phyloP scores from a whole-genome alignment of 768 basidiomycete genomes.

The Leccinum fibrillosum region DNA sequence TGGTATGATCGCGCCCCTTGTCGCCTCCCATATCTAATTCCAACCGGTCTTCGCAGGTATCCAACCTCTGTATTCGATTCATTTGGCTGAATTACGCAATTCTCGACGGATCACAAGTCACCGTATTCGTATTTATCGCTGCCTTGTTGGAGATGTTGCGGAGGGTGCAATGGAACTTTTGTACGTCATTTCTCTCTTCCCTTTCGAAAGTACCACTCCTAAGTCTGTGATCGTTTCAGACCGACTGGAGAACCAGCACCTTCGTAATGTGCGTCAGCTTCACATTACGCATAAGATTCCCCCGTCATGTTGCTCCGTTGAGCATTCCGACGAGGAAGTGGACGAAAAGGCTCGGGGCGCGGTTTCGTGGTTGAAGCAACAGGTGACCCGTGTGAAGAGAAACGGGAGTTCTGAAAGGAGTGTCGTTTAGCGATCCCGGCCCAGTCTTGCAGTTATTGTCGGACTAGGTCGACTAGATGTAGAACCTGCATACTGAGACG shows the following conservation, averaged over 20 bases:
- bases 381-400: neutral
- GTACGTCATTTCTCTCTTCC: slow-evolving; percentile 41
- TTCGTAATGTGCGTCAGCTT: slow-evolving; percentile 95
- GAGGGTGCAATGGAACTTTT: slow-evolving; percentile 90
- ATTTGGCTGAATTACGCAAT: slow-evolving; percentile 83
- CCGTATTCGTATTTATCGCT: slow-evolving; percentile 62
- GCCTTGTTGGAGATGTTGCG: slow-evolving; percentile 74
- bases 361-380: neutral
- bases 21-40: neutral
- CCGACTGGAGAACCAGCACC: slow-evolving; percentile 86
- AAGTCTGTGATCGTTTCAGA: slow-evolving; percentile 34
- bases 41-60: slow-evolving; percentile 41
- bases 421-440: neutral
- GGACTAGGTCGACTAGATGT: neutral
- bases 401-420: neutral
- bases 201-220: neutral
- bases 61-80: slow-evolving; percentile 76
- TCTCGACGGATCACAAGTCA: slow-evolving; percentile 40
- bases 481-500: neutral
- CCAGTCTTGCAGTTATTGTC: neutral
- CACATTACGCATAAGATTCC: slow-evolving; percentile 85
- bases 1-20: slow-evolving; percentile 41
- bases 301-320: slow-evolving; percentile 52
- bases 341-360: neutral
- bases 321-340: neutral